Evolutionary conservation across 1,284 basidiomycete genomes (phyloP).

Genomic region (Ceratobasidium sp.): DNA sequence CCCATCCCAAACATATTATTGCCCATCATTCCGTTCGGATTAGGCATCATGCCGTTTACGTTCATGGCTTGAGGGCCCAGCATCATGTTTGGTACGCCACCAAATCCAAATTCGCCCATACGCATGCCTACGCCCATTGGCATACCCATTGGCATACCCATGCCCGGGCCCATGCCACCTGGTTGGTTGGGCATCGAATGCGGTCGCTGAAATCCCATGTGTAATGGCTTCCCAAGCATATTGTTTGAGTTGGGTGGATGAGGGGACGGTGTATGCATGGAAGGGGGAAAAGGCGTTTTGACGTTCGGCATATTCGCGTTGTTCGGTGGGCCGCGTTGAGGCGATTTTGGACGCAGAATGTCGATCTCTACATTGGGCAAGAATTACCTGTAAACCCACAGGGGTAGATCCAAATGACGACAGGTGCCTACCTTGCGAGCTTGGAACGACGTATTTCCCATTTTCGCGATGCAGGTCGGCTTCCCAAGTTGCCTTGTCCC

Average conservation of each 20-base stretch:
- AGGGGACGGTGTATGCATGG: slow-evolving; percentile 40
- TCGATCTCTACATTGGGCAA: slow-evolving; percentile 70
- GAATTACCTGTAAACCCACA: slow-evolving; percentile 43
- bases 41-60: slow-evolving; percentile 43
- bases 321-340: slow-evolving; percentile 55
- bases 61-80: slow-evolving; percentile 41
- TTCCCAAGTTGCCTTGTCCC: slow-evolving; percentile 44
- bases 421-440: slow-evolving; percentile 55
- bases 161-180: slow-evolving; percentile 11
- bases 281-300: slow-evolving; percentile 20
- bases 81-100: slow-evolving; percentile 21
- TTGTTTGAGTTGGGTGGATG: slow-evolving; percentile 39
- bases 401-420: slow-evolving; percentile 23
- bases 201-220: slow-evolving; percentile 22
- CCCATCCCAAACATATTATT: slow-evolving; percentile 41
- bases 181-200: slow-evolving; percentile 8
- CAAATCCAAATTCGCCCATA: slow-evolving; percentile 37
- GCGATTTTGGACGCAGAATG: slow-evolving; percentile 84
- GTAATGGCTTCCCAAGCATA: slow-evolving; percentile 30
- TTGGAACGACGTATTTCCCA: slow-evolving; percentile 69
- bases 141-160: slow-evolving; percentile 45
- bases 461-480: slow-evolving; percentile 52
- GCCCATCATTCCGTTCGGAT: slow-evolving; percentile 41
- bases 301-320: slow-evolving; percentile 45
- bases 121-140: slow-evolving; percentile 45